Percentiles rank a stretch among this genome's conserved stretches.
Conservation (phyloP, 768 basidiomycete species). For the Leccinellum luteum region DNA sequence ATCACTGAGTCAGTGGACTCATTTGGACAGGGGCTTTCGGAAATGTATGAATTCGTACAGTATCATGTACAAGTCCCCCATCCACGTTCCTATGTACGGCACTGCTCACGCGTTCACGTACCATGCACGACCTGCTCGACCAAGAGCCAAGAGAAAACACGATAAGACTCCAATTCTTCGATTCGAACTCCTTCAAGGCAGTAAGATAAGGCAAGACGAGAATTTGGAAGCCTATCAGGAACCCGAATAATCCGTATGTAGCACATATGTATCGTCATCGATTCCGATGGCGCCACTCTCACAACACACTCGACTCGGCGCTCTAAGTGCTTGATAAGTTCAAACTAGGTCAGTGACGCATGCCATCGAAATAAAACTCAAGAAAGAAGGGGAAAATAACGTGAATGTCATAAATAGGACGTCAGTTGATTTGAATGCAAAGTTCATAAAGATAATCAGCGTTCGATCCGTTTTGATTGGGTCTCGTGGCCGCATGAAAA, state of each 20-base stretch:
- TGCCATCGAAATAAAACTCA: not conserved
- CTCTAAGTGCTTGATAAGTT: not conserved
- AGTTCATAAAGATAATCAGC: constrained; percentile 27
- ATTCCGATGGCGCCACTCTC: not conserved
- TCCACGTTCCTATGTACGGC: not conserved
- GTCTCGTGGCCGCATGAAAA: constrained; percentile 9
- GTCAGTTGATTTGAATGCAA: constrained; percentile 3
- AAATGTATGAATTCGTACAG: not conserved
- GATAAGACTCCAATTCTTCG: not conserved
- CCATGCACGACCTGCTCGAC: not conserved
- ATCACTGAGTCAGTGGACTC: not conserved
- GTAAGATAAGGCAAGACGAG: no score
- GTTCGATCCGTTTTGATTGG: constrained; percentile 5
- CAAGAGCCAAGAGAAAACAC: not conserved
- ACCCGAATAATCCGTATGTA: not conserved
- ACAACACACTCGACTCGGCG: not conserved
- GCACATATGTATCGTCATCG: not conserved
- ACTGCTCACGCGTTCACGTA: not conserved
- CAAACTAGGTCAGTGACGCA: not conserved
- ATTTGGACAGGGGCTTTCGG: not conserved
- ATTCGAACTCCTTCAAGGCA: not conserved
- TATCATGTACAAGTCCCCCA: not conserved
- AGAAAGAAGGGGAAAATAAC: not conserved
- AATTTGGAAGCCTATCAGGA: no score
- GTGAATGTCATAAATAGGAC: constrained; percentile 27